A percentile compares a stretch with the other conserved stretches of the same genome.
These are phyloP conservation scores for Hyphopichia khmerensis DNA, from an alignment of 1,139 yeast genomes.

Conservation along the genomic window DNA sequence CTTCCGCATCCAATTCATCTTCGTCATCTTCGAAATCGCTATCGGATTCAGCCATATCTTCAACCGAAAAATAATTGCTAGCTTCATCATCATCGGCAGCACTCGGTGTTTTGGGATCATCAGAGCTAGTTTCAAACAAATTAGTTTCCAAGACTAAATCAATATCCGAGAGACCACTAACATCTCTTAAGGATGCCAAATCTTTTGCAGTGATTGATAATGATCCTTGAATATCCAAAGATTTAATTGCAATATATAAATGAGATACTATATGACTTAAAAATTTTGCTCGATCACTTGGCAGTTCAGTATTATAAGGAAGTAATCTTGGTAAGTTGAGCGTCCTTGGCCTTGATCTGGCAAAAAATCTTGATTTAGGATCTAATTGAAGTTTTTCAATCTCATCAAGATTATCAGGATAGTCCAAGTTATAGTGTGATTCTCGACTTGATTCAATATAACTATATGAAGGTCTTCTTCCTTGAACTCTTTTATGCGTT, in stretches of 20 bases:
- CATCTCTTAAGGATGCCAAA: constrained; percentile 39
- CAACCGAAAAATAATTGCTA: constrained; percentile 16
- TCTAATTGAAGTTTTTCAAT: constrained; percentile 43
- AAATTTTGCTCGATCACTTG: constrained; percentile 69
- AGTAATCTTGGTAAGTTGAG: constrained; percentile 60
- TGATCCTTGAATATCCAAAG: constrained; percentile 75
- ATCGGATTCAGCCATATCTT: constrained; percentile 39
- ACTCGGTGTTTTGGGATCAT: neutral
- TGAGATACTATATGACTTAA: constrained; percentile 77
- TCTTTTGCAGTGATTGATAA: constrained; percentile 68
- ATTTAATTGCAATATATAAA: constrained; percentile 72
- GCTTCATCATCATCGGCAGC: constrained; percentile 17
- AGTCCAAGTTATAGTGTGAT: constrained; percentile 54
- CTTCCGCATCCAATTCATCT: constrained; percentile 36
- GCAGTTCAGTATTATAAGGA: constrained; percentile 76
- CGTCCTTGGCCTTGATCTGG: constrained; percentile 52
- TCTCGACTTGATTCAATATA: constrained; percentile 40
- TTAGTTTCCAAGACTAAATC: constrained; percentile 58
- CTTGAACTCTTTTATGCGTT: constrained; percentile 14
- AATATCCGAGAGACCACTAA: constrained; percentile 39
- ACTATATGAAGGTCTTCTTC: constrained; percentile 37
- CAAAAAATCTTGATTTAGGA: constrained; percentile 54
- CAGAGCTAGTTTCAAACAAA: constrained; percentile 30
- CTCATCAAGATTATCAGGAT: constrained; percentile 48
- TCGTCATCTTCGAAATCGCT: constrained; percentile 39